phyloP scores from a whole-genome alignment of 2,329 filamentous ascomycete genomes.

The Epichloe glyceriae region DNA sequence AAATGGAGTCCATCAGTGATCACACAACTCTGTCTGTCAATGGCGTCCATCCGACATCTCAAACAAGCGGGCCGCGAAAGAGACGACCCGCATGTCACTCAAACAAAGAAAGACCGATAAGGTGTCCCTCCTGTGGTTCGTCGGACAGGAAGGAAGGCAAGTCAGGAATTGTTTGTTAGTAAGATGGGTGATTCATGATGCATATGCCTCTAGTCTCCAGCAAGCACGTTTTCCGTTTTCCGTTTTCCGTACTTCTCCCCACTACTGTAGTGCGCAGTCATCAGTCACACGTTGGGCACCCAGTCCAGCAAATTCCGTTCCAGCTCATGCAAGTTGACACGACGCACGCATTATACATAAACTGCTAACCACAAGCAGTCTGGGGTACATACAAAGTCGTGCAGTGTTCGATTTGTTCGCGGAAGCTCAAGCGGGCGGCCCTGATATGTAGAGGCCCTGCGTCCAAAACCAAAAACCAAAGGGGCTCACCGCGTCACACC shows the following conservation, averaged over 20 bases:
- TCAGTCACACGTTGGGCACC: constrained; percentile 2
- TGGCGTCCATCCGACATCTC: not conserved
- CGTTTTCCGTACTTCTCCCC: no score
- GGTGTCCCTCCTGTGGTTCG: no score
- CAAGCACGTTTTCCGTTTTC: no score
- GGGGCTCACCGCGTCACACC: constrained; percentile 4
- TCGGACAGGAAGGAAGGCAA: no score
- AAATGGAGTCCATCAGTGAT: not conserved
- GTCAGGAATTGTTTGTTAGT: no score
- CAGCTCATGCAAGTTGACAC: not conserved
- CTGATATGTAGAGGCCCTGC: not conserved
- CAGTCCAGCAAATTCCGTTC: not conserved
- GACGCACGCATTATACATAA: not conserved
- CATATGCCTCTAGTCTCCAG: no score
- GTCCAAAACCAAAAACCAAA: no score
- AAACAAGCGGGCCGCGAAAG: not conserved
- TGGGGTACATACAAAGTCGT: not conserved
- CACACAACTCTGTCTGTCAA: not conserved
- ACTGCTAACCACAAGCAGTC: constrained; percentile 1
- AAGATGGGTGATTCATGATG: no score
- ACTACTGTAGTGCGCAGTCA: not conserved
- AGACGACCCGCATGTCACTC: not conserved
- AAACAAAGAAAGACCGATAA: no score
- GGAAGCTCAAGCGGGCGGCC: not conserved
- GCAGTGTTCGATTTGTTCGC: not conserved